Base-by-base conservation (phyloP, 176 grass and related monocot genomes). In the Avena eriantha region DNA sequence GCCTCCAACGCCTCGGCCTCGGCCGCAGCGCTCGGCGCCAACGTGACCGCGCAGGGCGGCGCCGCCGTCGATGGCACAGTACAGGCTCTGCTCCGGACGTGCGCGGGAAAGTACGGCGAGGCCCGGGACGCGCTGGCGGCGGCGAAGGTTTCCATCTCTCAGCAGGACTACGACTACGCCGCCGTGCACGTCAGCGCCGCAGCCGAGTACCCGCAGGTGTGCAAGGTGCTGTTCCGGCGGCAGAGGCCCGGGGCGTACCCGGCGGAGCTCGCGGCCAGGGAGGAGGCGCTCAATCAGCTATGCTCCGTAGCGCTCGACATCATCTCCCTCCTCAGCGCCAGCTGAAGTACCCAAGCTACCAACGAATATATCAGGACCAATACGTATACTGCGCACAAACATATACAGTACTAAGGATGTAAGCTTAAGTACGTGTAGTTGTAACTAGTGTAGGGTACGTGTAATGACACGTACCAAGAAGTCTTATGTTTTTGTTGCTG, bases 271-370 rank as follows among this genome's bases (percentile, higher is more conserved):
- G 92, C 82, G 0, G 70, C 79, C 7, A 79, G 88, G 51, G 93
- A 95, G 84, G 88, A 88, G 34, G 86, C 43, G 63, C 89, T 98
- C 47, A 57, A 51, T 15, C 87, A 76, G 83, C 90, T 98, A 39
- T 98, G 96, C 90, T 89, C 90, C 41, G 86, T 95, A 7, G 73
- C 96, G 31, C 85, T 95, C 73, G 93, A 92, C 80, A 95, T 98
- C 81, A 95, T 98, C 54, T 83, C 93, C 16, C 88, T 98, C 56
- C 86, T 89, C 56, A 57, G 11, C 43, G 17, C 12, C 18, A 24
- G 0, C 88, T 75, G 22, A 75, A 75, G n/a, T n/a, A n/a, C 22
- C 13, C 10, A 73, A 82, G 41, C 60, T 53, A 51, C 19, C 10
- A 23, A 31, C 16, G 14, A 76, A 49, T 54, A 76, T 54, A 54